Percentiles rank a stretch among this genome's conserved stretches.
Conservation (phyloP, 2,329 filamentous ascomycete genomes). For the Talaromyces rugulosus region DNA sequence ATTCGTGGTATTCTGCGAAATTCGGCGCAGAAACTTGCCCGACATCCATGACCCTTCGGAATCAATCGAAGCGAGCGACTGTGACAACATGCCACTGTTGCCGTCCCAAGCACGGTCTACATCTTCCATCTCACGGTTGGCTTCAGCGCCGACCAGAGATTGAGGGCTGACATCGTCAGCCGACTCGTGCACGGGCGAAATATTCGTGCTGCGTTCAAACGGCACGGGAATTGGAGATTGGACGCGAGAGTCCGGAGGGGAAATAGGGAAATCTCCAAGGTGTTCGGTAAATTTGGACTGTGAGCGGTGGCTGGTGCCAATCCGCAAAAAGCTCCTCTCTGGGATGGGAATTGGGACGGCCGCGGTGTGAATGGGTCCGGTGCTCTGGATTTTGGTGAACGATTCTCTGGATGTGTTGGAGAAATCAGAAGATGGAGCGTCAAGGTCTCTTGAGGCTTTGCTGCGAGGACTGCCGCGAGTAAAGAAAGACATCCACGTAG, state of each 20-base stretch:
- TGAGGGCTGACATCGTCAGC: slow-evolving; percentile 18
- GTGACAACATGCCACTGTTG: slow-evolving; percentile 56
- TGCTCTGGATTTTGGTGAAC: slow-evolving; percentile 58
- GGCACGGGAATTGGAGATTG: slow-evolving; percentile 65
- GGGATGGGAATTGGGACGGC: slow-evolving; percentile 33
- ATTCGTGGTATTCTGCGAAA: slow-evolving; percentile 38
- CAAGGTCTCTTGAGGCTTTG: slow-evolving; percentile 49
- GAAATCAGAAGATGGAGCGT: slow-evolving; percentile 67
- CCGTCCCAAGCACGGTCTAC: slow-evolving; percentile 31
- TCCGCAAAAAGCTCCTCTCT: slow-evolving; percentile 42
- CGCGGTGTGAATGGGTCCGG: slow-evolving; percentile 26
- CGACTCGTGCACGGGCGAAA: slow-evolving; percentile 7
- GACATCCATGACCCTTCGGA: slow-evolving; percentile 96
- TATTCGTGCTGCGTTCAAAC: slow-evolving; percentile 30
- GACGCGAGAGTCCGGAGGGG: slow-evolving; percentile 77
- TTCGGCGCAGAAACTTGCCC: slow-evolving; percentile 58
- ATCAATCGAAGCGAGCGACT: slow-evolving; percentile 89
- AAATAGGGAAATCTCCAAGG: slow-evolving; percentile 77
- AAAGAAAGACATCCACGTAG: slow-evolving; percentile 70
- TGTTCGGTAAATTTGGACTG: slow-evolving; percentile 92
- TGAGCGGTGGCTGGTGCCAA: slow-evolving; percentile 67
- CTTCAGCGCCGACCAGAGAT: slow-evolving; percentile 9
- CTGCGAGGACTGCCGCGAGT: slow-evolving; percentile 59
- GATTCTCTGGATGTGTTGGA: slow-evolving; percentile 89
- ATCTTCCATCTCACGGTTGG: slow-evolving; percentile 25